Conservation (phyloP, 2,329 filamentous ascomycete genomes). For the Monosporascus sp. region DNA sequence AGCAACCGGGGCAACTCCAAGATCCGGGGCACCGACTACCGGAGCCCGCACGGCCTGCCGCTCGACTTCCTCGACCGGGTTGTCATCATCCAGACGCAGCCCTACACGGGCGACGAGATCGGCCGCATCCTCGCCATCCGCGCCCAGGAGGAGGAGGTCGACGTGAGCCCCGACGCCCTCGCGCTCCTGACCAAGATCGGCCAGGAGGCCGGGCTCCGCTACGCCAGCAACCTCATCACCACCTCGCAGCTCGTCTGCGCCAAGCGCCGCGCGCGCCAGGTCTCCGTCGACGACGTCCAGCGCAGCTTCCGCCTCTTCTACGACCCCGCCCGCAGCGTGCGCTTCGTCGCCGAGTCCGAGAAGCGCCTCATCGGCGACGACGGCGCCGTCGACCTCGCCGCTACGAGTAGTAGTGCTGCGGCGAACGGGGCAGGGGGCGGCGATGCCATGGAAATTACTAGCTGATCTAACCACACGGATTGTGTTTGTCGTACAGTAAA, state of each 20-base stretch:
- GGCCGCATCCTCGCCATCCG: slow-evolving; percentile 88
- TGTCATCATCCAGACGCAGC: slow-evolving; percentile 90
- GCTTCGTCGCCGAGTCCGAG: slow-evolving; percentile 86
- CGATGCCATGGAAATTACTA: slow-evolving; percentile 31
- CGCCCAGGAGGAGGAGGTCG: slow-evolving; percentile 93
- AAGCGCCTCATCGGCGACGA: slow-evolving; percentile 88
- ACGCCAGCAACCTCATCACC: slow-evolving; percentile 96
- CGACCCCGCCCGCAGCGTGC: slow-evolving; percentile 80
- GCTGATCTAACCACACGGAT: neutral
- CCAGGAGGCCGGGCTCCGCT: slow-evolving; percentile 83
- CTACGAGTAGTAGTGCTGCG: slow-evolving; percentile 48
- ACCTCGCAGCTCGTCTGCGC: slow-evolving; percentile 83
- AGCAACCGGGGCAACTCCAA: slow-evolving; percentile 90
- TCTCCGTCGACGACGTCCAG: slow-evolving; percentile 84
- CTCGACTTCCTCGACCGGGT: slow-evolving; percentile 95
- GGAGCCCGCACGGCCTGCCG: slow-evolving; percentile 86
- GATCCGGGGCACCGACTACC: slow-evolving; percentile 91
- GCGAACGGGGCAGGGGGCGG: slow-evolving; percentile 7
- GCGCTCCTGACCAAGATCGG: slow-evolving; percentile 94
- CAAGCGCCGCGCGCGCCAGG: slow-evolving; percentile 80
- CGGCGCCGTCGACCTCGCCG: slow-evolving; percentile 69
- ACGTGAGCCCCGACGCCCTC: slow-evolving; percentile 82
- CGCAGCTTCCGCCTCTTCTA: slow-evolving; percentile 93
- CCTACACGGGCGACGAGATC: slow-evolving; percentile 80
- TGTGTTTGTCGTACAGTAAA: no score